Percentiles rank a stretch among this genome's conserved stretches.
These are phyloP conservation scores for Saururus chinensis DNA, from an alignment of 164 flowering plant genomes.

Conservation along the genomic window DNA sequence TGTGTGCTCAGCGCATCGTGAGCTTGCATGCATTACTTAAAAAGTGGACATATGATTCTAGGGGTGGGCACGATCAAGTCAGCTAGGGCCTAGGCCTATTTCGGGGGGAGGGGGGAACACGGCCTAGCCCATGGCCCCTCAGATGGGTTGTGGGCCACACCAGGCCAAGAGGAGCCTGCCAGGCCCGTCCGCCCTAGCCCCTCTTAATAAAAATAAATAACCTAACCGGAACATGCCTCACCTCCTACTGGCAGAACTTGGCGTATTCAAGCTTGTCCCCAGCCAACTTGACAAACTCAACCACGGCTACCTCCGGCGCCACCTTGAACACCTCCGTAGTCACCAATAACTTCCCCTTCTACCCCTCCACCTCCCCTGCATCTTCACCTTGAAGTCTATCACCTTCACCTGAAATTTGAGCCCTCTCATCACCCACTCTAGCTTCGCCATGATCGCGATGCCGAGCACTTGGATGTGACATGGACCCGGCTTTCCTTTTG, in stretches of 20 bases:
- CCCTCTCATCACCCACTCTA: conserved; percentile 44
- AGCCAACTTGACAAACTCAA: conserved; percentile 50
- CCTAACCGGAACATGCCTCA: no score
- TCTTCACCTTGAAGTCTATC: conserved; percentile 47
- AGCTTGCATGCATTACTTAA: no score
- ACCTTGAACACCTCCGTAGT: conserved; percentile 76
- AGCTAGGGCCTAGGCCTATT: no score
- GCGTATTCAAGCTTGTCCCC: conserved; percentile 68
- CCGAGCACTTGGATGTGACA: conserved; percentile 56
- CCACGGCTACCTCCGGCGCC: conserved; percentile 64
- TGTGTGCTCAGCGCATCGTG: no score
- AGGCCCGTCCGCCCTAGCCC: no score
- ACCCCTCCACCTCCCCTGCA: conserved; percentile 45
- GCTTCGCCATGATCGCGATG: conserved; percentile 40
- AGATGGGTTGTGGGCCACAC: no score
- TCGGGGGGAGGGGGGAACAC: no score
- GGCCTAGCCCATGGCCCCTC: no score
- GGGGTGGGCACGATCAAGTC: no score
- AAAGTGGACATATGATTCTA: no score
- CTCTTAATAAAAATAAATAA: no score
- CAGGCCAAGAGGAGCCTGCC: no score
- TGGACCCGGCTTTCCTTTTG: conserved; percentile 30
- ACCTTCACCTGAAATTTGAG: conserved; percentile 30
- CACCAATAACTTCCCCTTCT: conserved; percentile 52
- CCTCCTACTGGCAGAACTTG: conserved; percentile 53